Evolutionary conservation across 2,329 filamentous ascomycete species (phyloP).

Genomic region (Fusarium falciforme): DNA sequence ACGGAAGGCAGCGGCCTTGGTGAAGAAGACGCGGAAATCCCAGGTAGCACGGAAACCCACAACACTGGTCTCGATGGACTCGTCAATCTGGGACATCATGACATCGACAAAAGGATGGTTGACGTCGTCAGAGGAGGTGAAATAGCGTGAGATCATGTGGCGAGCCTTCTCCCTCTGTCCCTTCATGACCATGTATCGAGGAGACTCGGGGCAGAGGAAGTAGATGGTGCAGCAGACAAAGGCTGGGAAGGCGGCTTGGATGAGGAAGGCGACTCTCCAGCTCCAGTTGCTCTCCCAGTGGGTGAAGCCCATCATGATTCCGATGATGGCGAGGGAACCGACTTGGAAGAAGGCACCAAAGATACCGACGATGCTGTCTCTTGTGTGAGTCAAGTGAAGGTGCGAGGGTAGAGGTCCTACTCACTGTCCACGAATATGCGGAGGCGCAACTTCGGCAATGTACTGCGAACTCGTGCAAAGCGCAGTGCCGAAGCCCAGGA

Average conservation of each 20-base stretch:
- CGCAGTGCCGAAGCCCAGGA: conserved; percentile 38
- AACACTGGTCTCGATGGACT: conserved; percentile 31
- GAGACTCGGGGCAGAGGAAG: conserved; percentile 37
- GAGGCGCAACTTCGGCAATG: conserved; percentile 37
- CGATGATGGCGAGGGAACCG: conserved; percentile 34
- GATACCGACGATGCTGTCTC: conserved; percentile 26
- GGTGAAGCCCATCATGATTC: conserved; percentile 40
- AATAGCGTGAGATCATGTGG: conserved; percentile 29
- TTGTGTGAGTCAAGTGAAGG: neutral
- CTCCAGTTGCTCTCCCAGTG: conserved; percentile 40
- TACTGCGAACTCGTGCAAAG: conserved; percentile 41
- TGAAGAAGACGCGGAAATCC: conserved; percentile 40
- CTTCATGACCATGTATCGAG: conserved; percentile 40
- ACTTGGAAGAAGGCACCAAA: conserved; percentile 42
- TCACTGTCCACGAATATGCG: conserved; percentile 34
- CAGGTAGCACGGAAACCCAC: conserved; percentile 27
- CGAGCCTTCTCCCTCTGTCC: conserved; percentile 36
- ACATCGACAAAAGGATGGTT: conserved; percentile 34
- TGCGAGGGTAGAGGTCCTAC: neutral
- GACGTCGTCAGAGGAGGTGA: conserved; percentile 32
- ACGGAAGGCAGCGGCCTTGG: conserved; percentile 20
- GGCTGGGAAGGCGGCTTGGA: conserved; percentile 34
- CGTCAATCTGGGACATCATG: conserved; percentile 36
- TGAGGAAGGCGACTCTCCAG: conserved; percentile 36
- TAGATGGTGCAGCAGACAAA: conserved; percentile 38